Evolutionary conservation across 2,329 filamentous ascomycete genomes (phyloP).

Genomic region (Stagonosporopsis cucurbitacearum): DNA sequence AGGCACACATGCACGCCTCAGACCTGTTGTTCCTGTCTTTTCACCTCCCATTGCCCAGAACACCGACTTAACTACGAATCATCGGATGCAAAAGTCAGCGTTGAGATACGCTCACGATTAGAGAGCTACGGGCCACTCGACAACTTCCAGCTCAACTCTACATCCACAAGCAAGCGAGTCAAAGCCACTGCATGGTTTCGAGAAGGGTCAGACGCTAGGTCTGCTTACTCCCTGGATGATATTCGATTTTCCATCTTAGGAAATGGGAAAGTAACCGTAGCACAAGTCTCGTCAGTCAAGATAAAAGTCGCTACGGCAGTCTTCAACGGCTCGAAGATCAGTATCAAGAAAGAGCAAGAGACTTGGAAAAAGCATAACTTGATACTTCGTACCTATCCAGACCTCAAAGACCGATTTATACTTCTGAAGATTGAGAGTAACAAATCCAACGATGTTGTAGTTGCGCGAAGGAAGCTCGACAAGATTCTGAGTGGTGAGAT

Average conservation of each 20-base stretch:
- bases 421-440: slow-evolving; percentile 52
- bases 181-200: slow-evolving; percentile 52
- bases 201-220: slow-evolving; percentile 47
- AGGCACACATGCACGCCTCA: not conserved
- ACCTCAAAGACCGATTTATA: slow-evolving; percentile 34
- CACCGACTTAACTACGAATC: slow-evolving; percentile 5
- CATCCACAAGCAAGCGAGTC: slow-evolving; percentile 21
- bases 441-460: slow-evolving; percentile 34
- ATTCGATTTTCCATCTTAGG: slow-evolving; percentile 40
- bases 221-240: slow-evolving; percentile 41
- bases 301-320: slow-evolving; percentile 50
- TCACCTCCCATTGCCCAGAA: not conserved
- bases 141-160: slow-evolving; percentile 12
- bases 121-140: slow-evolving; percentile 16
- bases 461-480: slow-evolving; percentile 44
- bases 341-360: slow-evolving; percentile 33
- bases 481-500: slow-evolving; percentile 44
- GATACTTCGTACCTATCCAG: slow-evolving; percentile 34
- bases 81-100: slow-evolving; percentile 17
- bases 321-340: slow-evolving; percentile 40
- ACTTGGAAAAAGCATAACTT: slow-evolving; percentile 44
- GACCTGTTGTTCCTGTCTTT: not conserved
- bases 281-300: slow-evolving; percentile 47
- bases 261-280: slow-evolving; percentile 46
- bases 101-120: slow-evolving; percentile 15